Evolutionary conservation across 768 basidiomycete genomes (phyloP).

Genomic region (Paxillus rubicundulus): DNA sequence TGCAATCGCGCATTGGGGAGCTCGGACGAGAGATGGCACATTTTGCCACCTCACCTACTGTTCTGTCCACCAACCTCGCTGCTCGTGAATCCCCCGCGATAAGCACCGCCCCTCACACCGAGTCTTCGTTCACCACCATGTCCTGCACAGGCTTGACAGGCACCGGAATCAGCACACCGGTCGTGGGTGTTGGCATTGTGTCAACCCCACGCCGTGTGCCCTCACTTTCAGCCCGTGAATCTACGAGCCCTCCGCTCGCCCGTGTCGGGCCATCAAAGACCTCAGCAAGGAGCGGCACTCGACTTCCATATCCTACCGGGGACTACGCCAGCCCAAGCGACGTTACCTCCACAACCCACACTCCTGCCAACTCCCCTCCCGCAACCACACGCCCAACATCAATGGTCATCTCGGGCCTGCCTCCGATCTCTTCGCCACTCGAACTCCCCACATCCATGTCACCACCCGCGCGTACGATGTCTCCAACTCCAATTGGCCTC

Average conservation of each 20-base stretch:
- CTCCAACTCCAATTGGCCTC: conserved; percentile 31
- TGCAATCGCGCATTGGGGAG: conserved; percentile 71
- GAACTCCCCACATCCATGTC: conserved; percentile 21
- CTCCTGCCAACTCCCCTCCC: conserved; percentile 49
- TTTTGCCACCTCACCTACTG: conserved; percentile 51
- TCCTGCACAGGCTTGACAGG: conserved; percentile 14
- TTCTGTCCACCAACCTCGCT: conserved; percentile 46
- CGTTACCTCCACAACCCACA: conserved; percentile 32
- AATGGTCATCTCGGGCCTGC: conserved; percentile 43
- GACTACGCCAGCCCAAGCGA: conserved; percentile 74
- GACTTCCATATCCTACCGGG: conserved; percentile 79
- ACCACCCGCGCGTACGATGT: conserved; percentile 21
- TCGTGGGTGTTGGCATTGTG: conserved; percentile 5
- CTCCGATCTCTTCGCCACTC: conserved; percentile 26
- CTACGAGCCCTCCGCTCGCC: conserved; percentile 61
- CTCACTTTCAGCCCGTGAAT: conserved; percentile 51
- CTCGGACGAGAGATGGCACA: conserved; percentile 81
- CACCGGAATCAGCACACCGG: conserved; percentile 13
- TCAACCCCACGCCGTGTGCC: conserved; percentile 32
- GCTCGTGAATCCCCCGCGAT: conserved; percentile 43
- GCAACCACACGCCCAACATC: conserved; percentile 41
- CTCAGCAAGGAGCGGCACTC: conserved; percentile 33
- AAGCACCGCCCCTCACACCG: conserved; percentile 44
- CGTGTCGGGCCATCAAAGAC: conserved; percentile 40
- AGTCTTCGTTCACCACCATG: conserved; percentile 33